A percentile compares a stretch with the other conserved stretches of the same genome.
Evolutionary conservation across 2,329 filamentous ascomycete species (phyloP).

Genomic region (Botrytis fabae): DNA sequence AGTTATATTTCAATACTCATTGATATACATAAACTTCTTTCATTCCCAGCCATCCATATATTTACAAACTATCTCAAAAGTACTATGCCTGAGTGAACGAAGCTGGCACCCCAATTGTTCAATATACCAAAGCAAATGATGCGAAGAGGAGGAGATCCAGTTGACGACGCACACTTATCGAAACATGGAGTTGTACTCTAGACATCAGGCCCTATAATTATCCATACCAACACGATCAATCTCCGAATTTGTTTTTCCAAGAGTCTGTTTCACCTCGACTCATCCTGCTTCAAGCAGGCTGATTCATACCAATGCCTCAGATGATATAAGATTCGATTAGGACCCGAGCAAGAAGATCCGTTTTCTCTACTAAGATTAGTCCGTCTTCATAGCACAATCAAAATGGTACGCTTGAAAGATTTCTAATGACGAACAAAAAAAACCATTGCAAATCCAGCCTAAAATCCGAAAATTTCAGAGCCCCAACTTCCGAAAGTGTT

Average conservation of each 20-base stretch:
- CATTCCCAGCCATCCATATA: background rate
- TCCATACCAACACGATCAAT: background rate
- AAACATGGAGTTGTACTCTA: background rate
- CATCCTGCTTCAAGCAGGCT: background rate
- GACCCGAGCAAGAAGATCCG: background rate
- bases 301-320: background rate
- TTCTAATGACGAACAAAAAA: background rate
- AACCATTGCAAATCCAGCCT: background rate
- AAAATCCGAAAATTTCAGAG: background rate
- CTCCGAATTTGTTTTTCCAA: background rate
- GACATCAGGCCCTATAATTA: background rate
- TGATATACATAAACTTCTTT: background rate
- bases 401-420: rapidly evolving
- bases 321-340: background rate
- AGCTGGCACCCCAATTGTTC: background rate
- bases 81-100: background rate
- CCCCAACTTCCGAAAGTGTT: background rate
- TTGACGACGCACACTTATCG: background rate
- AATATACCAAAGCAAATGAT: background rate
- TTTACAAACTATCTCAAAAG: background rate
- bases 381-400: background rate
- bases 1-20: background rate
- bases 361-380: background rate
- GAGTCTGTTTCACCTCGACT: background rate
- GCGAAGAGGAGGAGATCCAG: background rate